Evolutionary conservation across 345 rosid species (phyloP).

Genomic region (thale cress (Arabidopsis thaliana)): TAIR10.1 NC_003070.9:10946001-10946500

Average conservation of each 20-base stretch:
- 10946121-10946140: background rate
- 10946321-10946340: constrained; percentile 93
- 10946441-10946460: background rate
- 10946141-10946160: constrained; percentile 6
- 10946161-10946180: constrained; percentile 59
- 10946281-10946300: constrained; percentile 98
- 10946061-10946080: constrained; percentile 97
- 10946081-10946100: constrained; percentile 66
- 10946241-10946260: constrained; percentile 68
- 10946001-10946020: constrained; percentile 81
- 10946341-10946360: constrained; percentile 91
- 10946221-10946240: constrained; percentile 90
- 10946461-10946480: constrained; percentile 24
- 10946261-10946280: constrained; percentile 93
- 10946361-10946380: constrained; percentile 98
- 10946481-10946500: constrained; percentile 84
- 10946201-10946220: constrained; percentile 67
- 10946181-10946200: constrained; percentile 95
- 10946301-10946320: constrained; percentile 78
- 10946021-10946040: constrained; percentile 62
- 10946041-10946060: constrained; percentile 95
- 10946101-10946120: background rate
- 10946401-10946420: constrained; percentile 49
- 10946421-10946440: constrained; percentile 4
- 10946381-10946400: constrained; percentile 94